phyloP scores from a whole-genome alignment of 257 asterid genomes.

The Vinca minor region DNA sequence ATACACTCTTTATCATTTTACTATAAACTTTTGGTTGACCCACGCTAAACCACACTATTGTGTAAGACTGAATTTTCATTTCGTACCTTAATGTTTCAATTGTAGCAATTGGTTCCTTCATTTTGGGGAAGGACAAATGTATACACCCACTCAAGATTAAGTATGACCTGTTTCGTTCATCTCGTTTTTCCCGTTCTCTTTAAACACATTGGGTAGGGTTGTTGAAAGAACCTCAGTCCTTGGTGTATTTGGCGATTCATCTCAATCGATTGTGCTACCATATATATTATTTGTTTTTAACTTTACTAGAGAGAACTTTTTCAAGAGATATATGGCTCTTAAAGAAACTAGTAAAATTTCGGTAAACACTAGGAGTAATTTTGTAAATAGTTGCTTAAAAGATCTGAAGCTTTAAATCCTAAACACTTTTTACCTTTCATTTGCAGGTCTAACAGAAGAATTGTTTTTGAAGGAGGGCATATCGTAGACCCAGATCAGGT shows the following conservation, averaged over 20 bases:
- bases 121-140: neutral
- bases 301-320: neutral
- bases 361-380: neutral
- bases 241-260: neutral
- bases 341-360: neutral
- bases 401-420: neutral
- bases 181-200: neutral
- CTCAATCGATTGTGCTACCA: neutral
- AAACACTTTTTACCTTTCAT: constrained; percentile 9
- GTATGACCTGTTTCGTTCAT: no score
- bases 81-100: neutral
- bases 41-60: neutral
- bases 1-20: no score
- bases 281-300: neutral
- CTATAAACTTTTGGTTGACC: neutral
- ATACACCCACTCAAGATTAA: neutral
- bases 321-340: neutral
- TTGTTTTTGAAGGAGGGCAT: constrained; percentile 92
- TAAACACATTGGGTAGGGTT: neutral
- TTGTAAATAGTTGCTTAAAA: neutral
- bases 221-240: neutral
- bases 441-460: constrained; percentile 64
- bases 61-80: neutral
- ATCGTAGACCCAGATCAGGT: constrained; percentile 98
- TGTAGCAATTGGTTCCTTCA: neutral